A percentile compares a stretch with the other conserved stretches of the same genome.
phyloP scores from a whole-genome alignment of 176 grass and related monocot species.

The Echinochloa phyllopogon region DNA sequence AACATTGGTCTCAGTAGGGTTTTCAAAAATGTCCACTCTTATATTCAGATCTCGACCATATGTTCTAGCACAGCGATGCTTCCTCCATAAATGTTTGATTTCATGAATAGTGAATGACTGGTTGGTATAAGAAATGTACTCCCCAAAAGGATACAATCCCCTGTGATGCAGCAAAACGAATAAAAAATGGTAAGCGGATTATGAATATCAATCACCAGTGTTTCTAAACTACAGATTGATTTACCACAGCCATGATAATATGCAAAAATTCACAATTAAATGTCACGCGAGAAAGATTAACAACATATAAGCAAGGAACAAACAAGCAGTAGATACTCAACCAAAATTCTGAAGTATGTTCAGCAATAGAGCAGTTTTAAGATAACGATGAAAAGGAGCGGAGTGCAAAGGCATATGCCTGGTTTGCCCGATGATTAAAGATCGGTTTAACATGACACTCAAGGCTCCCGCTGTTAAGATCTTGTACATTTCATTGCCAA shows the following conservation, averaged over 20 bases:
- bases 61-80: slow-evolving; percentile 70
- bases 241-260: background rate
- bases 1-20: slow-evolving; percentile 80
- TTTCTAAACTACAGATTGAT: background rate
- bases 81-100: slow-evolving; percentile 96
- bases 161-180: slow-evolving; percentile 36
- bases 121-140: slow-evolving; percentile 85
- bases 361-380: too few species aligned
- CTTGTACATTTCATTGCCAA: slow-evolving; percentile 99
- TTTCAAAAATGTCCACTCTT: slow-evolving; percentile 83
- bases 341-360: background rate
- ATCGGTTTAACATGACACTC: slow-evolving; percentile 92
- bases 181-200: slow-evolving; percentile 28
- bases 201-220: background rate
- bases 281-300: background rate
- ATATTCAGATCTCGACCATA: slow-evolving; percentile 72
- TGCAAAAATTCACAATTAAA: background rate
- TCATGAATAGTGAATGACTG: slow-evolving; percentile 77
- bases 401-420: slow-evolving; percentile 74
- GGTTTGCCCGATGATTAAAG: slow-evolving; percentile 95
- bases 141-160: slow-evolving; percentile 80
- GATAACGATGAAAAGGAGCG: slow-evolving; percentile 55
- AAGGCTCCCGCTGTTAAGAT: slow-evolving; percentile 86
- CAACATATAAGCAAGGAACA: background rate
- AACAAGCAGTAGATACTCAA: background rate